A percentile compares a stretch with the other conserved stretches of the same genome.
These are phyloP conservation scores for Climacium dendroides DNA, from an alignment of 225 moss, liverwort and hornwort species.

Conservation along the genomic window DNA sequence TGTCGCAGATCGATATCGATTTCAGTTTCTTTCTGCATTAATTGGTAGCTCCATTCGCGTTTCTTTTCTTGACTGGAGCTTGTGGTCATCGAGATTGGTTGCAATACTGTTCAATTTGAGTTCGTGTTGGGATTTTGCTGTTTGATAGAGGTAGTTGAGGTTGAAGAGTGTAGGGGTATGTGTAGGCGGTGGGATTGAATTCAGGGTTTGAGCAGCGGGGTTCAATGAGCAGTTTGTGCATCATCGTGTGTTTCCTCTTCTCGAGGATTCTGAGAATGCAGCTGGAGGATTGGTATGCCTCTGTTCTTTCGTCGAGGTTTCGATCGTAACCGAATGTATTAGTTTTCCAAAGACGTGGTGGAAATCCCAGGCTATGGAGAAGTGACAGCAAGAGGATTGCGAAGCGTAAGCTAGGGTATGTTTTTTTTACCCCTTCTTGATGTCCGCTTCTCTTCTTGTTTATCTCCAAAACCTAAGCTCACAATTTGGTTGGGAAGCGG, in stretches of 20 bases:
- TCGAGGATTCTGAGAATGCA: slow-evolving; percentile 35
- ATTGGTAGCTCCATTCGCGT: not conserved
- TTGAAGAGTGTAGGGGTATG: not conserved
- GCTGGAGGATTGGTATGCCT: slow-evolving; percentile 39
- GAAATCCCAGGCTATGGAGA: not conserved
- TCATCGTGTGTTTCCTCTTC: slow-evolving; percentile 32
- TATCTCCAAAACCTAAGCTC: not conserved
- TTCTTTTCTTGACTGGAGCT: not conserved
- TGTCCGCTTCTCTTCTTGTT: not conserved
- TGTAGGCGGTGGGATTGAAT: not conserved
- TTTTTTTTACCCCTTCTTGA: not conserved
- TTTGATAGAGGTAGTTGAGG: not conserved
- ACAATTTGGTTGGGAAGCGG: not conserved
- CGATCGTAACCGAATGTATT: not conserved
- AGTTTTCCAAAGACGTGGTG: not conserved
- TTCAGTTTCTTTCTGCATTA: not conserved
- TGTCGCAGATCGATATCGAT: not conserved
- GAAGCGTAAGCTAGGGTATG: not conserved
- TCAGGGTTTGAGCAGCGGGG: not conserved
- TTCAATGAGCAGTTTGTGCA: slow-evolving; percentile 36
- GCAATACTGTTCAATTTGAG: not conserved
- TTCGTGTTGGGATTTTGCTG: not conserved
- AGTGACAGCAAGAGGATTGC: not conserved
- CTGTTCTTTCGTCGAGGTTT: slow-evolving; percentile 11
- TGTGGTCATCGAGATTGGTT: not conserved